Percentiles rank a stretch among this genome's conserved stretches.
These are phyloP conservation scores for Amanita rimosa DNA, from an alignment of 768 basidiomycete genomes.

Conservation along the genomic window DNA sequence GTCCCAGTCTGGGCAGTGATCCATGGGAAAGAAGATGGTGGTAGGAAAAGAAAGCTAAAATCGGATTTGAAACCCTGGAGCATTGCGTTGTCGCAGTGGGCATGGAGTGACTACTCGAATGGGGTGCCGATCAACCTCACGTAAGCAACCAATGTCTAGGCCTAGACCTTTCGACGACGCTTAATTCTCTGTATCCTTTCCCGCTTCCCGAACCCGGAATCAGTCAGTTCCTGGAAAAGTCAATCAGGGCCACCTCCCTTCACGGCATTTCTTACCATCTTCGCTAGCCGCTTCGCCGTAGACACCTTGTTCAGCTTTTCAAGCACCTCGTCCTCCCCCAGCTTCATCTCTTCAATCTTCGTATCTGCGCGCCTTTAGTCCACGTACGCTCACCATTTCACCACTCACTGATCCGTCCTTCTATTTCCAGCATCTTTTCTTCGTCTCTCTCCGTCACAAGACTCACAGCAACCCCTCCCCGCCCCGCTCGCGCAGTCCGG, in stretches of 20 bases:
- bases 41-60: conserved; percentile 4
- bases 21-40: conserved; percentile 10
- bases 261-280: conserved; percentile 57
- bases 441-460: conserved; percentile 94
- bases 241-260: background rate
- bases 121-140: background rate
- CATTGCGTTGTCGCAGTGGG: conserved; percentile 2
- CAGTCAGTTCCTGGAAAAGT: conserved; percentile 61
- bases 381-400: background rate
- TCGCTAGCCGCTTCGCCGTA: conserved; percentile 85
- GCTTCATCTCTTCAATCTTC: conserved; percentile 57
- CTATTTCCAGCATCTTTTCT: conserved; percentile 70
- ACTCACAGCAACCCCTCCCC: conserved; percentile 83
- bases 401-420: conserved; percentile 73
- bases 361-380: conserved; percentile 37
- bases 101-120: background rate
- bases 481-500: conserved; percentile 83
- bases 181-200: conserved; percentile 78
- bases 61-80: conserved; percentile 4
- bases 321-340: conserved; percentile 75
- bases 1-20: conserved; percentile 37
- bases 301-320: conserved; percentile 84
- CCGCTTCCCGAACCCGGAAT: conserved; percentile 80
- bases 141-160: conserved; percentile 4
- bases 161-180: conserved; percentile 15